Evolutionary conservation across 352 stramenopile species (phyloP).

Genomic region (Pythium folliculosum): DNA sequence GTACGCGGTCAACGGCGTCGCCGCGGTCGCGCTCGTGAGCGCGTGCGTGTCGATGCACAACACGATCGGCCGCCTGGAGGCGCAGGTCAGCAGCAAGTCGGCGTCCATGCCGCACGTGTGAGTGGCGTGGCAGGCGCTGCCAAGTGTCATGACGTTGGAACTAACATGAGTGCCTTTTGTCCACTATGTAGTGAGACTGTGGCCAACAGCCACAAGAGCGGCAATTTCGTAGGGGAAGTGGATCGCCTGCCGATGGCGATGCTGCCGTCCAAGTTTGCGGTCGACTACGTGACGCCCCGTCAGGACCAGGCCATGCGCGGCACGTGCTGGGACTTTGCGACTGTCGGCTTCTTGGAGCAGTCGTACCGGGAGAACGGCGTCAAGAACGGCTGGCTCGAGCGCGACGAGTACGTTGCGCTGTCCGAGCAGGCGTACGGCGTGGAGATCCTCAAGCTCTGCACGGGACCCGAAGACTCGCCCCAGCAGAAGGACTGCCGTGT

Average conservation of each 20-base stretch:
- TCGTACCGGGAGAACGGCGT: constrained; percentile 75
- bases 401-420: constrained; percentile 76
- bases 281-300: constrained; percentile 75
- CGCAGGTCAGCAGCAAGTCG: constrained; percentile 29
- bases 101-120: constrained; percentile 14
- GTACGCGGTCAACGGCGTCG: constrained; percentile 60
- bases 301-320: constrained; percentile 75
- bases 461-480: constrained; percentile 52
- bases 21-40: constrained; percentile 54
- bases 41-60: constrained; percentile 75
- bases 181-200: constrained; percentile 19
- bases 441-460: constrained; percentile 73
- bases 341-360: constrained; percentile 75
- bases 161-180: neutral
- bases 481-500: constrained; percentile 76
- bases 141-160: too few relatives aligned
- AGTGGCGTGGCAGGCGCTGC: neutral
- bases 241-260: constrained; percentile 63
- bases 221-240: constrained; percentile 29
- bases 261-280: constrained; percentile 78
- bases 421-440: constrained; percentile 81
- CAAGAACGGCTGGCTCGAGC: constrained; percentile 61
- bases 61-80: constrained; percentile 59
- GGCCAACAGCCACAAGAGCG: constrained; percentile 22
- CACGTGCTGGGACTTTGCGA: constrained; percentile 85